Evolutionary conservation across 1,139 yeast genomes (phyloP), one percentile per base, ranked within the genome.

Genomic region (Nematodospora anomalae): DNA sequence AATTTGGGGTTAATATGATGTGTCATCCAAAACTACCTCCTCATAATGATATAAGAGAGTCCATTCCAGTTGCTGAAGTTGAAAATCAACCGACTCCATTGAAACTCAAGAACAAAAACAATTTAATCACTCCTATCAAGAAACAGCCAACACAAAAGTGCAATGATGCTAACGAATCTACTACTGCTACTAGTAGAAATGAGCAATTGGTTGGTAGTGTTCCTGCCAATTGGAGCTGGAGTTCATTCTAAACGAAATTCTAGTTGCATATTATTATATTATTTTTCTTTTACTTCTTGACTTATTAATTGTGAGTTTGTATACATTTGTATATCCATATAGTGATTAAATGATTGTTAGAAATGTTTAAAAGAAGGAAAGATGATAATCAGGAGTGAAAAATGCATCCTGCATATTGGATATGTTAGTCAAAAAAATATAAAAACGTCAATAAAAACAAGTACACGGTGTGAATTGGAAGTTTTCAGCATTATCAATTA

Each of bases 221-320:
- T 24, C 88, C 88, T 4, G 84, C 81, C n/a, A 83, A 81, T 50
- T 81, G 88, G 88, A 80, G 81, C 50, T 81, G 89, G 89, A 77
- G 83, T 49, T 79, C 85, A 11, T 80, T 80, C 50, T 80, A 47
- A 30, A 30, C 16, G 11, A n/a, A 11, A 15, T 27, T 10, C 16
- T 11, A 18, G 26, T 26, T 20, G 13, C 26, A 20, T 25, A n/a
- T 13, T 18, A 13, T 14, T 30, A 13, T 24, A 8, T n/a, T n/a
- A n/a, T n/a, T 16, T 20, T 36, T 14, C 10, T 8, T 20, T 21
- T 36, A 6, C 22, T 18, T 11, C 23, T 8, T 12, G 3, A n/a
- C 33, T 28, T 20, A 13, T 32, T 24, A 20, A 20, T 20, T 20
- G 9, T 20, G 22, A 9, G 6, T 20, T 20, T 20, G 9, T 20